Evolutionary conservation across 2,329 filamentous ascomycete species (phyloP), one percentile per base, ranked within the genome.

Genomic region (Colletotrichum scovillei): DNA sequence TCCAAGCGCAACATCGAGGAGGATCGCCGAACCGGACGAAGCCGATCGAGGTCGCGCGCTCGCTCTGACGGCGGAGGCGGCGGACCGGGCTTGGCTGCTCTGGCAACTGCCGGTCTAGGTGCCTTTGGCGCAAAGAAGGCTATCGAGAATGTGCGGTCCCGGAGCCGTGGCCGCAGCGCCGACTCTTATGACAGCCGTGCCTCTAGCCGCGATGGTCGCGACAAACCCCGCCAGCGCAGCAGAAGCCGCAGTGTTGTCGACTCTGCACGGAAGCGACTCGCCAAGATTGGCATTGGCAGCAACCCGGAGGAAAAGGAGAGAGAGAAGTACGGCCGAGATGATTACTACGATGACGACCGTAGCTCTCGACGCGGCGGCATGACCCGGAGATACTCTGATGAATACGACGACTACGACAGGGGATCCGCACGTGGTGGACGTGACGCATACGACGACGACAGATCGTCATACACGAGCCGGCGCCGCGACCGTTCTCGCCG

Each of bases 221-320:
- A 70, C n/a, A 67, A 60, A 8, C 67, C 67, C 46, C 70, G 80
- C 32, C 79, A 80, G 28, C 81, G 84, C 70, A 85, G 89, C 82
- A 88, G 90, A 75, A 92, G 91, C 84, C 90, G 90, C 74, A 92
- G 90, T 79, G 87, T 92, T n/a, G 90, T 91, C 9, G 90, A 92
- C 78, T 85, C 85, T 66, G 89, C 90, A 24, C 89, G 91, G 69
- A 89, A 89, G 73, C 86, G 90, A 67, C 83, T 92, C 49, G 90
- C 90, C 76, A 91, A 89, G 79, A 64, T 92, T 16, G 91, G 91
- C 60, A 82, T 92, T 42, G 90, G 90, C 64, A 88, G 83, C 67
- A 87, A 82, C 11, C 83, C 86, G 5, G 85, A 80, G 30, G 81
- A 80, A 3, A 83, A 86, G 46, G 82, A 86, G 46, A 78, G 38